Evolutionary conservation across 768 basidiomycete genomes (phyloP).

Genomic region (Rhodotorula toruloides): DNA sequence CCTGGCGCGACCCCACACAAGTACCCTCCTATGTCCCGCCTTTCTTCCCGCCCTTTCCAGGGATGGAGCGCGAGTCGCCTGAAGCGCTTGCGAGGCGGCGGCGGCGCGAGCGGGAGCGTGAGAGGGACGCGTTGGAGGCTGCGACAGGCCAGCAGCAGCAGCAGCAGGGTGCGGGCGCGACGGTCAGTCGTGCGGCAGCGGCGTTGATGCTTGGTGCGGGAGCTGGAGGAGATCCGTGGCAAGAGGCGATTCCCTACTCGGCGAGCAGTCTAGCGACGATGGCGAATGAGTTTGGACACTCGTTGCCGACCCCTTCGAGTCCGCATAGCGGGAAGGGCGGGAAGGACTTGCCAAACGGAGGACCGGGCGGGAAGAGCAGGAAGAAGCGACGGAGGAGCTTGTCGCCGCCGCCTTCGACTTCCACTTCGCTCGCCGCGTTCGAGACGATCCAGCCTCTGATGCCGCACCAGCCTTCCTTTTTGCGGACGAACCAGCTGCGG

Average conservation of each 20-base stretch:
- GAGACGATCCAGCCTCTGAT: constrained; percentile 11
- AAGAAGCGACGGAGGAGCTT: constrained; percentile 11
- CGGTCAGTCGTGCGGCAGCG: constrained; percentile 8
- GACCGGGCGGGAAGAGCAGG: not conserved
- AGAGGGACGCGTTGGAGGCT: constrained; percentile 3
- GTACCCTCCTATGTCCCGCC: constrained; percentile 21
- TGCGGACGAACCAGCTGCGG: constrained; percentile 16
- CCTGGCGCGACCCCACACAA: constrained; percentile 14
- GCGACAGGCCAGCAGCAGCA: constrained; percentile 1
- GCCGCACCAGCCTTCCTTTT: constrained; percentile 6
- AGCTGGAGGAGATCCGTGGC: constrained; percentile 31
- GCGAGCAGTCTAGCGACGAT: constrained; percentile 20
- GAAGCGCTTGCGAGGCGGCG: constrained; percentile 13
- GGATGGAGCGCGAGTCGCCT: constrained; percentile 19
- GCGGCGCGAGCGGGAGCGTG: constrained; percentile 10
- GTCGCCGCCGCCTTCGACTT: constrained; percentile 21
- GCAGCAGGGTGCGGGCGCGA: not conserved
- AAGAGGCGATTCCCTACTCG: constrained; percentile 22
- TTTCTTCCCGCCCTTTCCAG: constrained; percentile 35
- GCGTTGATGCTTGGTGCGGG: constrained; percentile 21
- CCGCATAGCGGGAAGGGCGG: constrained; percentile 5
- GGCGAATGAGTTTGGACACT: constrained; percentile 16
- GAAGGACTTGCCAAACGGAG: constrained; percentile 1
- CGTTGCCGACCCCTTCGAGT: constrained; percentile 17
- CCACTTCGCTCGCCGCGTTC: constrained; percentile 17